These are phyloP conservation scores for Cryptomeria japonica DNA, from an alignment of 75 land plant genomes.

Conservation along the genomic window DNA sequence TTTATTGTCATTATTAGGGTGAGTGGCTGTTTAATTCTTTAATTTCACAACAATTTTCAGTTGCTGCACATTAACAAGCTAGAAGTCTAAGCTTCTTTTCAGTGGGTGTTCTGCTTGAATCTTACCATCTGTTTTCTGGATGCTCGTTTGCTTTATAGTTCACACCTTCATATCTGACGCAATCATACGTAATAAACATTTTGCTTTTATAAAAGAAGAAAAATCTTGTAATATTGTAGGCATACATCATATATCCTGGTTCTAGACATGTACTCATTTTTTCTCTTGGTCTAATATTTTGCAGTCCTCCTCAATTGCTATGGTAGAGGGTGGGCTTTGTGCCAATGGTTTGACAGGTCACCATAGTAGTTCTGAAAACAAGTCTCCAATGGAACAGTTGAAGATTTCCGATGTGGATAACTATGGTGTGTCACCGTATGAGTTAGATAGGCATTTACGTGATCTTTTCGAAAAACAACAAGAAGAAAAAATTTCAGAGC, in stretches of 20 bases:
- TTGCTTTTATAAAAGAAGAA: background rate
- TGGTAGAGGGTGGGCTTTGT: slow-evolving; percentile 1
- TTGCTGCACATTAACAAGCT: background rate
- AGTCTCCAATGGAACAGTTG: background rate
- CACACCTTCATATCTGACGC: background rate
- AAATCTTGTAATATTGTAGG: background rate
- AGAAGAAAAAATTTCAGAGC: slow-evolving; percentile 4
- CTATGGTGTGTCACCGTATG: slow-evolving; percentile 9
- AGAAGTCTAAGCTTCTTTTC: background rate
- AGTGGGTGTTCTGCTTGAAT: background rate
- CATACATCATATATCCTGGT: background rate
- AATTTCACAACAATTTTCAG: background rate
- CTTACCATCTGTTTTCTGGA: background rate
- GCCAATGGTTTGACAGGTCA: slow-evolving; percentile 3
- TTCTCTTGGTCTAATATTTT: background rate
- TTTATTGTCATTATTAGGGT: background rate
- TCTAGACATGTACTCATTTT: background rate
- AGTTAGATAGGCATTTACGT: slow-evolving; percentile 3
- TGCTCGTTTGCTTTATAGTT: background rate
- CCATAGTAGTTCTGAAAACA: background rate
- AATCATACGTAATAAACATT: background rate
- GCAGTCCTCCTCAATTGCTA: background rate
- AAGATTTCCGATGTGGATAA: background rate
- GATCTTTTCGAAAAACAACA: slow-evolving; percentile 4
- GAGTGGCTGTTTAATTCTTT: background rate